phyloP scores from a whole-genome alignment of 305 asterid genomes.

The Caryopteris hybrid region DNA sequence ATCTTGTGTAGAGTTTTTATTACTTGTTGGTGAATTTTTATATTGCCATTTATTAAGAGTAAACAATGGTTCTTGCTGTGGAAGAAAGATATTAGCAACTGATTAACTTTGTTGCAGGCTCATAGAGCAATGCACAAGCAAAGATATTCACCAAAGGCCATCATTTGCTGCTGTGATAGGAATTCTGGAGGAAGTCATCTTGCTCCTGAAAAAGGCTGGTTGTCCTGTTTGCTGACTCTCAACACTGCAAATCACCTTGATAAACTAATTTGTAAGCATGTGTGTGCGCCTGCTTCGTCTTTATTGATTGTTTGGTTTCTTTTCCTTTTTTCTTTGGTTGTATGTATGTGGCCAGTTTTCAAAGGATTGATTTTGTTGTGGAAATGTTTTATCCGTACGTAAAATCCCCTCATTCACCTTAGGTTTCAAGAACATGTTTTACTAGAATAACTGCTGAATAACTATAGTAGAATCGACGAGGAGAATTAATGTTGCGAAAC shows the following conservation, averaged over 20 bases:
- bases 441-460: too few species aligned
- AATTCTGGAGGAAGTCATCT: slow-evolving; percentile 50
- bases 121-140: slow-evolving; percentile 44
- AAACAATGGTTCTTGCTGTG: neutral
- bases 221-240: slow-evolving; percentile 34
- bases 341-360: too few species aligned
- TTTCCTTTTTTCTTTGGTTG: too few species aligned
- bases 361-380: too few species aligned
- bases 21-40: neutral
- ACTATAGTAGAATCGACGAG: too few species aligned
- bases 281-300: too few species aligned
- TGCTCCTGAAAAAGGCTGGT: slow-evolving; percentile 33
- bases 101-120: slow-evolving; percentile 27
- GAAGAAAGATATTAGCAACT: neutral
- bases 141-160: slow-evolving; percentile 33
- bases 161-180: slow-evolving; percentile 33
- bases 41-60: neutral
- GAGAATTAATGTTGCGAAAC: too few species aligned
- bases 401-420: too few species aligned
- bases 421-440: too few species aligned
- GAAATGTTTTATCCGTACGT: too few species aligned
- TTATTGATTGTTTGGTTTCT: too few species aligned
- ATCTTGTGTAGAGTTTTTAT: neutral
- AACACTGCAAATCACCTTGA: neutral
- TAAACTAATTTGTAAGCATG: neutral